Conservation (phyloP, 2,329 filamentous ascomycete species). For the Fusarium gaditjirri region DNA sequence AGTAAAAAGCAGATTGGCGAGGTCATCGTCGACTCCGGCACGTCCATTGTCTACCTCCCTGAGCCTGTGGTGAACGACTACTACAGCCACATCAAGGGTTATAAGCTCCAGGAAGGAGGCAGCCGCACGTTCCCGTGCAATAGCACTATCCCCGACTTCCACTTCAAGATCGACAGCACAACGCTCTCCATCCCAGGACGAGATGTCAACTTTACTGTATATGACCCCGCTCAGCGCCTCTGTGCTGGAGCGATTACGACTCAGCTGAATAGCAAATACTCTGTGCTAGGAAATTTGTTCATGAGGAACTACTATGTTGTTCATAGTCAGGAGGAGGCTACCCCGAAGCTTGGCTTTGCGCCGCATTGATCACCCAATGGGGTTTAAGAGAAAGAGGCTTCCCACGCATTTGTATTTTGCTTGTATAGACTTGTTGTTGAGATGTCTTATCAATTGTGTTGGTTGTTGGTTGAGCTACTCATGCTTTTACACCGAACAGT, state of each 20-base stretch:
- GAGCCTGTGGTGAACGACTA: not conserved
- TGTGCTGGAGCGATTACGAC: not conserved
- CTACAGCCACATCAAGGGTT: not conserved
- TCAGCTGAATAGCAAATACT: not conserved
- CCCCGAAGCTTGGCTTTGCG: not conserved
- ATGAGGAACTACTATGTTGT: constrained; percentile 1
- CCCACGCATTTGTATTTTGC: not conserved
- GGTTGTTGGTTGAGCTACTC: too few species aligned
- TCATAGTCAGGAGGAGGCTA: not conserved
- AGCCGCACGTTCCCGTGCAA: not conserved
- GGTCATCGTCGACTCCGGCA: not conserved
- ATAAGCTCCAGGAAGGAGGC: not conserved
- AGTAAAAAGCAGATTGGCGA: not conserved
- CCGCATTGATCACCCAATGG: not conserved
- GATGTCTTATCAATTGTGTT: too few species aligned
- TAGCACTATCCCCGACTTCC: not conserved
- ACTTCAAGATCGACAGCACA: not conserved
- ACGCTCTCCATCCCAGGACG: not conserved
- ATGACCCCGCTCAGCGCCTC: not conserved
- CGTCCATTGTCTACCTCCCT: not conserved
- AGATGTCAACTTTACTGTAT: not conserved
- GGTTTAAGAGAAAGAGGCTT: too few species aligned
- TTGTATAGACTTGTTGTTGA: too few species aligned
- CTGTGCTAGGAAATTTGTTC: not conserved
- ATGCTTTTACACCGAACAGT: too few species aligned